phyloP scores from a whole-genome alignment of 2,329 filamentous ascomycete species.

The Macrophomina phaseolina region DNA sequence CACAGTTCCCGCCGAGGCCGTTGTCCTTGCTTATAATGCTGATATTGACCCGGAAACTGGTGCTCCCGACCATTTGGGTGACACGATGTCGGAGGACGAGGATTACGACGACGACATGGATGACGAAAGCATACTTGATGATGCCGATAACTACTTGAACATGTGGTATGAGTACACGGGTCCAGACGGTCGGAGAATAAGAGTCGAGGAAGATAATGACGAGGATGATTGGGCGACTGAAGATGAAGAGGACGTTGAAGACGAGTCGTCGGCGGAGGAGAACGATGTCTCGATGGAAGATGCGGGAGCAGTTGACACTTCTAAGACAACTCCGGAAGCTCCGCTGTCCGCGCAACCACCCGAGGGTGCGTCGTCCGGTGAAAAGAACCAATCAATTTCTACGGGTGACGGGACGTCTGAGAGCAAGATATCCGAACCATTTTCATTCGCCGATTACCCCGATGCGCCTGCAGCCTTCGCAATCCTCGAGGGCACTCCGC shows the following conservation, averaged over 20 bases:
- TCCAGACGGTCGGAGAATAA: conserved; percentile 39
- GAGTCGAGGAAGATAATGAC: conserved; percentile 37
- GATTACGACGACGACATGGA: conserved; percentile 30
- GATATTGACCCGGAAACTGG: conserved; percentile 45
- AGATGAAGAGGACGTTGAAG: conserved; percentile 36
- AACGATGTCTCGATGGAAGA: conserved; percentile 43
- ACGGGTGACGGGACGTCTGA: conserved; percentile 23
- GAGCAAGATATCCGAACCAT: conserved; percentile 25
- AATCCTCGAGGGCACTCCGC: conserved; percentile 44
- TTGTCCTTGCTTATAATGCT: conserved; percentile 55
- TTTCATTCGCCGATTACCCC: conserved; percentile 26
- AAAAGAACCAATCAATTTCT: not conserved
- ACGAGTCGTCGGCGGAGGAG: conserved; percentile 46
- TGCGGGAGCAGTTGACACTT: conserved; percentile 36
- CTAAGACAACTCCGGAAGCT: conserved; percentile 43
- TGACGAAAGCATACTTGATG: conserved; percentile 25
- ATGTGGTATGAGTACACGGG: conserved; percentile 40
- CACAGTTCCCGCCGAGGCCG: conserved; percentile 53
- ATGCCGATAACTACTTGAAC: conserved; percentile 30
- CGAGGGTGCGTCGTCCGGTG: not conserved
- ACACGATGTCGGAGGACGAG: conserved; percentile 31
- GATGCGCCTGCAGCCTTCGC: conserved; percentile 37
- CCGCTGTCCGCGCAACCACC: conserved; percentile 36
- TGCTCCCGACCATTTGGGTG: conserved; percentile 27
- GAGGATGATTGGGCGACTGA: conserved; percentile 41